These are phyloP conservation scores for Boletus sp. DNA, from an alignment of 768 basidiomycete genomes.

Conservation along the genomic window DNA sequence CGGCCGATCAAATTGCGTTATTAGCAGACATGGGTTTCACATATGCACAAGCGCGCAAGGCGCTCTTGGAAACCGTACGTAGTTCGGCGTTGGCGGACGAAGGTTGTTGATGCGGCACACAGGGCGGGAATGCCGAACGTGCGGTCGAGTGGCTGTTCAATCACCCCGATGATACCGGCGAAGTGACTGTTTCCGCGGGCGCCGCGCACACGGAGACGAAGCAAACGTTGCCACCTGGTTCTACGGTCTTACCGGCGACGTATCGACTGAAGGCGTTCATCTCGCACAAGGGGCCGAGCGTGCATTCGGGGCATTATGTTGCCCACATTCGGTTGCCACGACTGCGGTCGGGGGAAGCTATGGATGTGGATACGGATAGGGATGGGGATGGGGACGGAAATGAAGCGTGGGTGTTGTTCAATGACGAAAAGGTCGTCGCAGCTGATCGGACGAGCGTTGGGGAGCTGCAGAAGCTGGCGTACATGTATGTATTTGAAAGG, in stretches of 20 bases:
- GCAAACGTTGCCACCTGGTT: constrained; percentile 42
- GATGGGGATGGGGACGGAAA: constrained; percentile 28
- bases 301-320: constrained; percentile 93
- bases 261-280: constrained; percentile 91
- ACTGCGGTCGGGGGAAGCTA: constrained; percentile 10
- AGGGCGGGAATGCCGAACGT: constrained; percentile 75
- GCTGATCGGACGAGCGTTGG: constrained; percentile 80
- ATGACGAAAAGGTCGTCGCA: constrained; percentile 93
- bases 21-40: constrained; percentile 94
- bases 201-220: constrained; percentile 14
- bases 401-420: constrained; percentile 81
- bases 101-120: not conserved
- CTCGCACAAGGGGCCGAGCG: constrained; percentile 94
- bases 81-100: not conserved
- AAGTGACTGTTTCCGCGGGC: constrained; percentile 38
- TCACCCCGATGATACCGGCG: constrained; percentile 84
- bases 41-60: constrained; percentile 75
- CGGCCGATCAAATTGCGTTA: constrained; percentile 66
- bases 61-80: constrained; percentile 80
- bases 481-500: constrained; percentile 89
- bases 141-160: constrained; percentile 97
- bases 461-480: constrained; percentile 81
- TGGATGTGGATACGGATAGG: constrained; percentile 27
- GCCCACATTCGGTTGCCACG: constrained; percentile 57
- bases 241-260: constrained; percentile 60